Base-by-base conservation (phyloP, 352 stramenopile genomes). In the Discostella stelligera region DNA sequence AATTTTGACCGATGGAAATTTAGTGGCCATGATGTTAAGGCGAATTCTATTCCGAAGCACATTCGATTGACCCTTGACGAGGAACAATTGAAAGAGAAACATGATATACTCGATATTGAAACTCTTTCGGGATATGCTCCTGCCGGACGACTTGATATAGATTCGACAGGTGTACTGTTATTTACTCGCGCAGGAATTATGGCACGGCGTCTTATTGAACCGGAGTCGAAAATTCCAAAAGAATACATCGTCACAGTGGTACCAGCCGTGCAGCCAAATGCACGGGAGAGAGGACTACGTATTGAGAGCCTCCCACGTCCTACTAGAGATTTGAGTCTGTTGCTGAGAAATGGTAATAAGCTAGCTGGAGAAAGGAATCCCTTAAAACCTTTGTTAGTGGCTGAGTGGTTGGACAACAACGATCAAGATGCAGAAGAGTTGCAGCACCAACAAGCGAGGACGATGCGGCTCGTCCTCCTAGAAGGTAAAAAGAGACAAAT, bases 401-500 rank as follows among this genome's bases (percentile, higher is more conserved):
- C 80, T 7, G 61, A 83, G 54, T 92, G 87, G 87, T 66, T 87
- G 13, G 50, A 74, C 13, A 27, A 62, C n/a, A 27, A 62, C 16
- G 74, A 73, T 56, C 10, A 61, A 37, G 16, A 59, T 39, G 39
- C 14, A 30, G 23, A 64, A 55, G 18, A 65, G 10, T 20, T 53
- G 11, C 18, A 39, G n/a, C 32, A 41, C 2, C 50, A 30, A 21
- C 0, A 67, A 56, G 44, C 44, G 16, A 54, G 63, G 39, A 74
- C 64, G 56, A 64, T 93, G 20, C 78, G 76, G 21, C 73, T 93
- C 18, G 75, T 90, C 16, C 68, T 92, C 16, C 71, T 76, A 50
- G 84, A 90, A 56, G 88, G 88, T 9, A 86, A 74, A 46, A 89
- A 91, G 52, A 74, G 82, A 61, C 88, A 92, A 56, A 86, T 93